Evolutionary conservation across 1,284 basidiomycete genomes (phyloP).

Genomic region (Grifola frondosa): DNA sequence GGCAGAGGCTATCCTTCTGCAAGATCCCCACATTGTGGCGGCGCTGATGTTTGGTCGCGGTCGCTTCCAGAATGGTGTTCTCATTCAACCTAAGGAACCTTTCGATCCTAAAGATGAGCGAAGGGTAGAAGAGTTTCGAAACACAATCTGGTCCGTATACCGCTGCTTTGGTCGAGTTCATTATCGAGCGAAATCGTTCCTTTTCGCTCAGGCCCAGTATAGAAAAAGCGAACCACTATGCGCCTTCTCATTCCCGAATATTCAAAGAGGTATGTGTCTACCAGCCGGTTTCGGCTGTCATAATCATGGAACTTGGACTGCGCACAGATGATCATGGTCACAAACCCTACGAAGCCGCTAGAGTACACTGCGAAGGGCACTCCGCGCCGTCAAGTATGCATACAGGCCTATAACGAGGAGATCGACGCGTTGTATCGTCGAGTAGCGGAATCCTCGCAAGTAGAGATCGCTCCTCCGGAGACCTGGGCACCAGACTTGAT

Average conservation of each 20-base stretch:
- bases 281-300: conserved; percentile 3
- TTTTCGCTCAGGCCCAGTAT: conserved; percentile 36
- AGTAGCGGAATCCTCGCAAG: conserved; percentile 24
- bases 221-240: conserved; percentile 37
- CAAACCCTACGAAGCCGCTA: conserved; percentile 30
- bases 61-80: conserved; percentile 33
- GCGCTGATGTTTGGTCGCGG: conserved; percentile 39
- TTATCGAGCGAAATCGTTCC: conserved; percentile 3
- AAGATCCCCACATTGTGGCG: conserved; percentile 26
- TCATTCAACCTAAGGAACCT: conserved; percentile 26
- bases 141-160: conserved; percentile 31
- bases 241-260: conserved; percentile 39
- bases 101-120: conserved; percentile 26
- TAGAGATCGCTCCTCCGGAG: conserved; percentile 18
- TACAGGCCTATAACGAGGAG: conserved; percentile 31
- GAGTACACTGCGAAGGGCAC: conserved; percentile 36
- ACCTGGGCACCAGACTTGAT: conserved; percentile 24
- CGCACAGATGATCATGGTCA: conserved; percentile 34
- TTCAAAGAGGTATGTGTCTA: conserved; percentile 30
- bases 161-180: neutral
- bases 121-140: conserved; percentile 25
- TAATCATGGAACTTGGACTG: neutral
- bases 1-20: conserved; percentile 29
- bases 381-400: conserved; percentile 30
- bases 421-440: conserved; percentile 32